phyloP scores from a whole-genome alignment of 2,329 filamentous ascomycete genomes.

The Fusarium stilboides region DNA sequence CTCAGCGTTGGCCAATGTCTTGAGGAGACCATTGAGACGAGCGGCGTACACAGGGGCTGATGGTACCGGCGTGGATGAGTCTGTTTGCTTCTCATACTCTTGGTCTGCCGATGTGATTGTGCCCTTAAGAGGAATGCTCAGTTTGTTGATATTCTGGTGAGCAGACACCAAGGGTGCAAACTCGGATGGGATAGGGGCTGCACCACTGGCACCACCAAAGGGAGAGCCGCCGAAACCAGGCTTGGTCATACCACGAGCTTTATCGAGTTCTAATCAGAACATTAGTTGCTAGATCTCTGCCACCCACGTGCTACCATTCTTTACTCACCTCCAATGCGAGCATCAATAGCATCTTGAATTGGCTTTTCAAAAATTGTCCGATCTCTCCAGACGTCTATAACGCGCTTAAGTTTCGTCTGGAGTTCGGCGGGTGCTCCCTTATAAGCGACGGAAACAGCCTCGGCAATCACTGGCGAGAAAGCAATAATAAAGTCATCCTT shows the following conservation, averaged over 20 bases:
- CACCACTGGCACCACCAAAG: slow-evolving; percentile 72
- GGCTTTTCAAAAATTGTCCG: slow-evolving; percentile 85
- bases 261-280: slow-evolving; percentile 71
- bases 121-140: slow-evolving; percentile 76
- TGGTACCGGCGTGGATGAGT: slow-evolving; percentile 77
- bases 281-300: slow-evolving; percentile 32
- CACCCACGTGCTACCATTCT: neutral
- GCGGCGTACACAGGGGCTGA: slow-evolving; percentile 93
- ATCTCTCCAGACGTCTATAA: slow-evolving; percentile 95
- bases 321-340: slow-evolving; percentile 78
- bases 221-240: slow-evolving; percentile 70
- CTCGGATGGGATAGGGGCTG: slow-evolving; percentile 78
- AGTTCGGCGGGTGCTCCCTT: slow-evolving; percentile 89
- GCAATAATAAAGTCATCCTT: slow-evolving; percentile 95
- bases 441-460: slow-evolving; percentile 92
- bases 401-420: slow-evolving; percentile 87
- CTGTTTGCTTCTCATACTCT: slow-evolving; percentile 88
- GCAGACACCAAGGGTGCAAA: slow-evolving; percentile 81
- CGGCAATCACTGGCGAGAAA: slow-evolving; percentile 91
- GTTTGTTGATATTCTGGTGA: slow-evolving; percentile 82
- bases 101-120: slow-evolving; percentile 79
- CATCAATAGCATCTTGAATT: slow-evolving; percentile 86
- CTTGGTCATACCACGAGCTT: slow-evolving; percentile 68
- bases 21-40: slow-evolving; percentile 89
- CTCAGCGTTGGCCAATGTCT: slow-evolving; percentile 89